Conservation (phyloP, 306 rosid genomes). For the Medicago lupulina region DNA sequence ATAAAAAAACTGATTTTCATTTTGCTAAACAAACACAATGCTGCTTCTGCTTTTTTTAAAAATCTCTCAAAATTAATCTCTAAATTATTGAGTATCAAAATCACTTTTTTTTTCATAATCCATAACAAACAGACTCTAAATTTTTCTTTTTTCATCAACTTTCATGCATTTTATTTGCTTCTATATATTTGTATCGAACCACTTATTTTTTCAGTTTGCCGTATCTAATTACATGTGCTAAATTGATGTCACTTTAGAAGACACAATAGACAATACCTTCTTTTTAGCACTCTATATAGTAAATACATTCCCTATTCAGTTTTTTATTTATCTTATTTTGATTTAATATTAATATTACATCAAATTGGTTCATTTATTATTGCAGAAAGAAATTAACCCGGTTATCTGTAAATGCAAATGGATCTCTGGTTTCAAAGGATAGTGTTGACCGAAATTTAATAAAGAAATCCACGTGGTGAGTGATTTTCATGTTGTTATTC, state of each 20-base stretch:
- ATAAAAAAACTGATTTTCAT: too few species aligned
- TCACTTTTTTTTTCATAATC: too few species aligned
- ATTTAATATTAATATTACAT: constrained; percentile 8
- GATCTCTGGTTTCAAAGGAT: constrained; percentile 75
- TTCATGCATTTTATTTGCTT: background rate
- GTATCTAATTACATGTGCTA: constrained; percentile 20
- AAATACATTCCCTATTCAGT: constrained; percentile 13
- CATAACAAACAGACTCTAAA: too few species aligned
- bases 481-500: constrained; percentile 30
- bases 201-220: constrained; percentile 17
- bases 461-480: constrained; percentile 82
- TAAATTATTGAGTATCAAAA: too few species aligned
- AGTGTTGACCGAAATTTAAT: constrained; percentile 68
- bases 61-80: too few species aligned
- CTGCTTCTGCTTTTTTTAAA: too few species aligned
- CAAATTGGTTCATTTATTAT: constrained; percentile 32
- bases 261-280: background rate
- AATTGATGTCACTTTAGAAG: constrained; percentile 27
- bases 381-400: constrained; percentile 87
- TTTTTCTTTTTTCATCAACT: constrained; percentile 14
- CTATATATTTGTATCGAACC: constrained; percentile 20
- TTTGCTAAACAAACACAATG: too few species aligned
- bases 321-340: constrained; percentile 2
- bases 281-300: constrained; percentile 28
- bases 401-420: constrained; percentile 85